These are phyloP conservation scores for Parathielavia hyrcaniae DNA, from an alignment of 495 filamentous ascomycete species.

Conservation along the genomic window DNA sequence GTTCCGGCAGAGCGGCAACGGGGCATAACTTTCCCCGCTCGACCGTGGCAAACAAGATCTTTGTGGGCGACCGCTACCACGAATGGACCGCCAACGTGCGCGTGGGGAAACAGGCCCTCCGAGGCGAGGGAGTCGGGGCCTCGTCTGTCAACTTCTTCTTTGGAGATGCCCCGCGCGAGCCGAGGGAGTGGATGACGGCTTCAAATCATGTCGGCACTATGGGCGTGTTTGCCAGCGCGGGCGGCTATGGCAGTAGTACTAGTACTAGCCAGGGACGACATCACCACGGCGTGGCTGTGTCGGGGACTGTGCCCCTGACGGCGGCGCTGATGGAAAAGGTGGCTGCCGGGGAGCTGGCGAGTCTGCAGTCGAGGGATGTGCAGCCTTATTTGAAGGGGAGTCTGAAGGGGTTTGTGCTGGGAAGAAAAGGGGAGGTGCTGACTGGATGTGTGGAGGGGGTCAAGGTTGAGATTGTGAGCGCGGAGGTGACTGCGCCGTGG, in stretches of 20 bases:
- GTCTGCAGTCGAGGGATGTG: constrained; percentile 39
- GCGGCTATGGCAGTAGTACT: not conserved
- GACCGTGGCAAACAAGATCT: constrained; percentile 6
- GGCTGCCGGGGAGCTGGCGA: constrained; percentile 32
- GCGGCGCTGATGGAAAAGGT: constrained; percentile 43
- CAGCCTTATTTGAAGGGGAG: constrained; percentile 41
- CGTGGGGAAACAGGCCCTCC: constrained; percentile 51
- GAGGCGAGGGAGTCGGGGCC: constrained; percentile 34
- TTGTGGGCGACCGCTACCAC: constrained; percentile 34
- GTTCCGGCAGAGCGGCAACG: not conserved
- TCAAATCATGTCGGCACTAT: constrained; percentile 50
- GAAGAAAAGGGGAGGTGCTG: constrained; percentile 26
- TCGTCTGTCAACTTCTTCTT: constrained; percentile 57
- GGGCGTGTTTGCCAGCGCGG: constrained; percentile 43
- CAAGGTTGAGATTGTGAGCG: constrained; percentile 37
- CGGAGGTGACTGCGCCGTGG: constrained; percentile 34
- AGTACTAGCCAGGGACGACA: constrained; percentile 1
- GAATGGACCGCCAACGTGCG: constrained; percentile 59
- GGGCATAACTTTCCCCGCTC: not conserved
- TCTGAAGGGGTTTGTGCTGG: constrained; percentile 38
- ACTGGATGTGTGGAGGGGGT: constrained; percentile 31
- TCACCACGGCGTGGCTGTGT: constrained; percentile 28
- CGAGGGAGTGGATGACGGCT: constrained; percentile 39
- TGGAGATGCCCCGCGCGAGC: constrained; percentile 40
- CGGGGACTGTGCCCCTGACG: constrained; percentile 54